phyloP scores from a whole-genome alignment of 169 alveolate species.

The Eimeria zaria region DNA sequence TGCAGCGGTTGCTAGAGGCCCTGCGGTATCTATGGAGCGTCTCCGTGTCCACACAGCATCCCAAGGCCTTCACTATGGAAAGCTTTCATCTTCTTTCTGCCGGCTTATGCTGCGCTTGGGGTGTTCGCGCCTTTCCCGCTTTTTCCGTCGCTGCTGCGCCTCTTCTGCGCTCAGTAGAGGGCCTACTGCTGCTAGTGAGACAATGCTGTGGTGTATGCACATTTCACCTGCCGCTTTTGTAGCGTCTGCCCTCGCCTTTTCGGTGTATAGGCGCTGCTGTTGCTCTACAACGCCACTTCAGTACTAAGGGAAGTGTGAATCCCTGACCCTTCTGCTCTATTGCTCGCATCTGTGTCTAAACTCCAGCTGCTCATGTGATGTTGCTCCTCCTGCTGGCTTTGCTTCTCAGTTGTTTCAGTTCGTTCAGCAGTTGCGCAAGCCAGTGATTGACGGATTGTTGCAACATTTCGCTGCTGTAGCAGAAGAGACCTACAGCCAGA shows the following conservation, averaged over 20 bases:
- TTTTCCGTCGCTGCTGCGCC: constrained; percentile 36
- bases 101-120: constrained; percentile 62
- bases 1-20: constrained; percentile 72
- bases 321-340: background rate
- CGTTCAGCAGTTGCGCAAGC: constrained; percentile 68
- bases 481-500: background rate
- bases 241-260: background rate
- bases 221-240: background rate
- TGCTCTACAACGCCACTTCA: background rate
- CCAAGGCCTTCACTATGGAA: constrained; percentile 10
- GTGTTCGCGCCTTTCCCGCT: constrained; percentile 20
- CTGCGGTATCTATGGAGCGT: constrained; percentile 69
- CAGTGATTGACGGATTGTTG: constrained; percentile 58
- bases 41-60: constrained; percentile 44
- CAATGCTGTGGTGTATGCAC: background rate
- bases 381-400: constrained; percentile 13
- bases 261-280: background rate
- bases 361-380: background rate
- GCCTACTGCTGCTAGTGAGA: constrained; percentile 64
- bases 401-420: constrained; percentile 53
- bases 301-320: background rate
- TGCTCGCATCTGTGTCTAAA: background rate
- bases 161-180: constrained; percentile 68
- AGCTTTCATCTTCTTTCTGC: constrained; percentile 57
- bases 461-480: constrained; percentile 49